These are phyloP conservation scores for Eucalyptus cladocalyx DNA, from an alignment of 345 rosid species.

Conservation along the genomic window DNA sequence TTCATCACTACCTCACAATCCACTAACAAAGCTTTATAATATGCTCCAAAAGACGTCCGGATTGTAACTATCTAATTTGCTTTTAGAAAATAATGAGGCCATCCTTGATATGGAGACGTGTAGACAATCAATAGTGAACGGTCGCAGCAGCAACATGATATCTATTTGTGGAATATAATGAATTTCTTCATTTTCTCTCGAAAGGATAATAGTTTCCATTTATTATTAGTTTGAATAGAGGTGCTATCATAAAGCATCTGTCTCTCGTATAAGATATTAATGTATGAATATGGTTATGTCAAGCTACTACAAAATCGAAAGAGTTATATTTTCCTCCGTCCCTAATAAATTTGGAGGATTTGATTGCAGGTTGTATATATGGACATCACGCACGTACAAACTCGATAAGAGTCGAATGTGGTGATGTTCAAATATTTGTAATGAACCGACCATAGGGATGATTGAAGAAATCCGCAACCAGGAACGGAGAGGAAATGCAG, in stretches of 20 bases:
- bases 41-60: background rate
- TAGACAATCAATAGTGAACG: background rate
- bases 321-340: background rate
- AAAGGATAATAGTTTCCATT: background rate
- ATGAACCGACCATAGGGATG: background rate
- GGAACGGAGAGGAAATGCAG: background rate
- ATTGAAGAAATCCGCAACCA: background rate
- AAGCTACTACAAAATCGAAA: background rate
- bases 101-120: background rate
- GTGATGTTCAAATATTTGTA: background rate
- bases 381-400: background rate
- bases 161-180: background rate
- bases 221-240: background rate
- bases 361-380: background rate
- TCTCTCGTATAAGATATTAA: background rate
- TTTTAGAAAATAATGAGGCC: background rate
- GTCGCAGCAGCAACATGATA: background rate
- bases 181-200: background rate
- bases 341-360: background rate
- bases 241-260: background rate
- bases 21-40: background rate
- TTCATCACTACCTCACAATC: background rate
- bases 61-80: background rate
- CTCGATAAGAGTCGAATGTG: fast-evolving
- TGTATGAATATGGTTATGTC: background rate